Conservation (phyloP, 441 rosid genomes). For the Croton laevigatus region DNA sequence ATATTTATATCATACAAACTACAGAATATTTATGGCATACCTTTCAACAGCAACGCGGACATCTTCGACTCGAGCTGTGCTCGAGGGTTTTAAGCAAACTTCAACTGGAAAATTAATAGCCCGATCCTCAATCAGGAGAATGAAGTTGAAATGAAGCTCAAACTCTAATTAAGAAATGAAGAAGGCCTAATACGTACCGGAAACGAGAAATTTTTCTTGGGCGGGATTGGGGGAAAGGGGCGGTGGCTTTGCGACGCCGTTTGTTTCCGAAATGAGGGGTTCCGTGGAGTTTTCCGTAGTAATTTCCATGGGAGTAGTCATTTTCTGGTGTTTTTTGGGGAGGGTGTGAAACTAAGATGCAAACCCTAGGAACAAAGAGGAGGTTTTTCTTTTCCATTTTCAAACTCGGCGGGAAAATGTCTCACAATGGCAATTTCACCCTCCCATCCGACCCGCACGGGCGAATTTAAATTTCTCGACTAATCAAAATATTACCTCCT, state of each 20-base stretch:
- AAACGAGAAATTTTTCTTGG: slow-evolving; percentile 54
- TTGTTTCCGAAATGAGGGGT: slow-evolving; percentile 29
- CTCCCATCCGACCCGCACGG: no score
- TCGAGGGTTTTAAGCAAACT: slow-evolving; percentile 82
- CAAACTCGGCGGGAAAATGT: slow-evolving; percentile 37
- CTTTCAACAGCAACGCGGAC: slow-evolving; percentile 69
- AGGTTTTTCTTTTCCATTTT: background rate
- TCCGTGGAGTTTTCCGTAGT: slow-evolving; percentile 30
- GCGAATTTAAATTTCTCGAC: no score
- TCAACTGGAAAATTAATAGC: slow-evolving; percentile 46
- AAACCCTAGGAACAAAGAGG: slow-evolving; percentile 21
- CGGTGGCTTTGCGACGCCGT: slow-evolving; percentile 28
- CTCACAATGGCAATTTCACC: background rate
- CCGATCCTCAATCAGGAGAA: background rate
- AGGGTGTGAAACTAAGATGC: background rate
- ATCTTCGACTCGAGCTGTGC: slow-evolving; percentile 68
- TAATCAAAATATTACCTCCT: no score
- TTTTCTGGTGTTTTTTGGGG: slow-evolving; percentile 7
- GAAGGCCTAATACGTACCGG: slow-evolving; percentile 38
- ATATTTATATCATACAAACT: background rate
- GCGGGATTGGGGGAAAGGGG: slow-evolving; percentile 31
- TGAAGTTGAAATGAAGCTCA: slow-evolving; percentile 3
- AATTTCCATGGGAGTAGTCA: slow-evolving; percentile 79
- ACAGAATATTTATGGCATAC: slow-evolving; percentile 22
- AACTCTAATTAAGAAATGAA: background rate